Base-by-base conservation (phyloP, 345 rosid genomes). In the Schrenkiella parvula region DNA sequence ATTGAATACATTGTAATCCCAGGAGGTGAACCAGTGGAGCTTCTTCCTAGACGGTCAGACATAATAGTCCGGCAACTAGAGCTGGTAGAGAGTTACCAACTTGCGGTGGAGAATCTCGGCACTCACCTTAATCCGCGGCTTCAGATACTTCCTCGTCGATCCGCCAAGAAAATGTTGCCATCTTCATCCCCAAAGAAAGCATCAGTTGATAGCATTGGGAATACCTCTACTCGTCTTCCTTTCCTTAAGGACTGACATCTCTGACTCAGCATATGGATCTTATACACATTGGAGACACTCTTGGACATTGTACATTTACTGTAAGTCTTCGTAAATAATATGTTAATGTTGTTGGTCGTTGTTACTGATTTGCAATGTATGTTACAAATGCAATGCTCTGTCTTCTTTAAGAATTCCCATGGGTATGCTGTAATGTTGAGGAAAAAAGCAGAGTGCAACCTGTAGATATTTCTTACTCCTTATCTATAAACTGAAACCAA, bases 1-100 rank as follows among this genome's bases (percentile, higher is more conserved):
- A 93, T 93, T 0, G 93, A 93, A 83, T 93, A 89, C 63, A 93
- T 93, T 21, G 97, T 93, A 43, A 93, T 93, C 73, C 98, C 97
- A 0, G 97, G 96, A 34, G 96, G 96, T 73, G 98, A 90, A 79
- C 88, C 96, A 0, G 98, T 90, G 72, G 98, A 93, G 83, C 98
- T 93, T 75, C 98, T 93, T 55, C 98, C 97, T 0, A 82, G 96
- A 70, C 72, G 92, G 41, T 89, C 95, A 1, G 92, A 91, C 55
- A 93, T 91, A 61, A 80, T 93, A 13, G 95, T 91, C 11, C 82
- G 90, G 60, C 97, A 93, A 64, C 87, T 93, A n/a, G 86, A 91
- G 83, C 91, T 93, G 29, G 97, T 93, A 22, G 87, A 86, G 74
- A 89, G 97, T 81, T 93, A 91, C 76, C 95, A 89, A 66, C 79